Base-by-base conservation (phyloP, 805 yeast species). In the Candida koratica region DNA sequence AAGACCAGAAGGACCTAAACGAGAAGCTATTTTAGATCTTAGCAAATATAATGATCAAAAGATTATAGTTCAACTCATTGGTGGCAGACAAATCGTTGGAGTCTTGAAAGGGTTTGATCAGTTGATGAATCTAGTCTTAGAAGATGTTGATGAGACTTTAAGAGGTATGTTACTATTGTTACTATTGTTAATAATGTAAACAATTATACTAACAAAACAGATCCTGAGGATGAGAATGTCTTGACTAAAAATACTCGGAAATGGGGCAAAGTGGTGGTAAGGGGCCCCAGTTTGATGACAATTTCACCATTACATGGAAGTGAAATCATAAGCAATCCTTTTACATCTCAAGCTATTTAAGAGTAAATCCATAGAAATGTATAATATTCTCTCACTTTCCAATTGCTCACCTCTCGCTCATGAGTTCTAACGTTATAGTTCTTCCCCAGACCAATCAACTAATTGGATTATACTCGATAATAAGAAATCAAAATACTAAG, bases 361-460 rank as follows among this genome's bases (percentile, higher is more conserved):
- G 17, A n/a, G n/a, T n/a, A n/a, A n/a, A n/a, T n/a, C n/a, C n/a
- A n/a, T n/a, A n/a, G n/a, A n/a, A n/a, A n/a, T n/a, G n/a, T n/a
- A n/a, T n/a, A n/a, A 20, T 20, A 20, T 8, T 8, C 26, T n/a
- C 26, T 24, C 6, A 6, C 6, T 10, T 14, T 14, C 13, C 26
- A 24, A 24, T 20, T 20, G 24, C 30, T 15, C 20, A 14, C 12
- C 24, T 17, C 32, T 12, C 18, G 12, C 17, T 15, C 23, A 29
- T 20, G 23, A 19, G 33, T 9, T 19, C 32, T 20, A 82, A 84
- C 66, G 90, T 87, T 26, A 65, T 77, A 29, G 57, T 84, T 13
- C 73, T 90, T 29, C 84, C 84, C 36, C 96, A 85, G 60, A 87
- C 96, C 25, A 87, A 88, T 67, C 99, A 93, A 63, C 69, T 93